Conservation (phyloP, 768 basidiomycete species). For the Dictyophora rubrovolvata region DNA sequence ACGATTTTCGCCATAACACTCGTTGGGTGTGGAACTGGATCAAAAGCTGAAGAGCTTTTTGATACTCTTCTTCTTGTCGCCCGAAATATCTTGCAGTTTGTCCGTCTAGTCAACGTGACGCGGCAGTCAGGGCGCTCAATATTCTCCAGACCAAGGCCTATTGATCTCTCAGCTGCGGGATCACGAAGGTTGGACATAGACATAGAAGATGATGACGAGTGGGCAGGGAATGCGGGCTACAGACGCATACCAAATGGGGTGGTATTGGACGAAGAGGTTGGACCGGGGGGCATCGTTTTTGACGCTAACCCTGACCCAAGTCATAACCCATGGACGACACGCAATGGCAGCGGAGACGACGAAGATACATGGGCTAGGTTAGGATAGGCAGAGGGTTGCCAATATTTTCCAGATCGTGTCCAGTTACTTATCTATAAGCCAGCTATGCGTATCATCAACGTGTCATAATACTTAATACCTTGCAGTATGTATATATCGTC, state of each 20-base stretch:
- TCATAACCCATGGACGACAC: not conserved
- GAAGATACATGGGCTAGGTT: slow-evolving; percentile 65
- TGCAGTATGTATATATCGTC: too few species aligned
- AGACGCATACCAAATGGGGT: slow-evolving; percentile 45
- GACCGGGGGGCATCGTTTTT: slow-evolving; percentile 34
- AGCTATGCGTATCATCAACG: too few species aligned
- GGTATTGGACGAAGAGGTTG: not conserved
- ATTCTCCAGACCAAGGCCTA: slow-evolving; percentile 77
- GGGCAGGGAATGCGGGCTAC: slow-evolving; percentile 37
- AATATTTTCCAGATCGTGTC: not conserved
- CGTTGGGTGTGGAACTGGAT: slow-evolving; percentile 70
- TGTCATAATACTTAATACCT: too few species aligned
- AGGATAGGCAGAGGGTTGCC: slow-evolving; percentile 12
- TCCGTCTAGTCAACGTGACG: slow-evolving; percentile 85
- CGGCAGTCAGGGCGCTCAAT: slow-evolving; percentile 69
- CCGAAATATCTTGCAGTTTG: slow-evolving; percentile 87
- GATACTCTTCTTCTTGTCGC: slow-evolving; percentile 89
- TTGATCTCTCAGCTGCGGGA: slow-evolving; percentile 65
- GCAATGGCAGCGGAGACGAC: slow-evolving; percentile 39
- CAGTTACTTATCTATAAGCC: too few species aligned
- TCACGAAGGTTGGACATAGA: slow-evolving; percentile 68
- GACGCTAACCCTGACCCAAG: slow-evolving; percentile 34
- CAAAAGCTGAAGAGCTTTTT: slow-evolving; percentile 88
- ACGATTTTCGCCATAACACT: slow-evolving; percentile 85
- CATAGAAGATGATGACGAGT: slow-evolving; percentile 52